Percentiles rank a stretch among this genome's conserved stretches.
Conservation (phyloP, 2,329 filamentous ascomycete genomes). For the Leptographium lundbergii region DNA sequence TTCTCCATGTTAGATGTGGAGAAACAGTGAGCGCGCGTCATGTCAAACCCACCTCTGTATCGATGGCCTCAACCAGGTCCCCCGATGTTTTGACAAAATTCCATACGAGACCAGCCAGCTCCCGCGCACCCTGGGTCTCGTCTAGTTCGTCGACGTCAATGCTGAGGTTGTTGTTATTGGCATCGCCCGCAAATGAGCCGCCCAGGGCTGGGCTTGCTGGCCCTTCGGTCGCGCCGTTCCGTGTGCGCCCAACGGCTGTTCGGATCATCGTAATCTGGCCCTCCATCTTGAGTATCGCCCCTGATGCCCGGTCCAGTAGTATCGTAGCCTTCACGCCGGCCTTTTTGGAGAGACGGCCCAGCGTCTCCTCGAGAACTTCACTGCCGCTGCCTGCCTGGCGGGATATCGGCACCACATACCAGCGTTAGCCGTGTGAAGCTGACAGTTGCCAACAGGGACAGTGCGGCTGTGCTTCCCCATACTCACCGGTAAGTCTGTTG, state of each 20-base stretch:
- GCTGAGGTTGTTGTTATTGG: constrained; percentile 1
- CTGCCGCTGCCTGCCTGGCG: constrained; percentile 28
- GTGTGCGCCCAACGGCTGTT: constrained; percentile 19
- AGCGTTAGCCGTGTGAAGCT: neutral
- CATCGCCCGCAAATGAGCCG: constrained; percentile 31
- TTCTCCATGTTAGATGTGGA: constrained; percentile 17
- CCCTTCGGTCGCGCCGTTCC: neutral
- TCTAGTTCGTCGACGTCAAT: constrained; percentile 7
- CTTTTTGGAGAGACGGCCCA: constrained; percentile 62
- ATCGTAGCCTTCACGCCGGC: constrained; percentile 68
- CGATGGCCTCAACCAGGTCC: constrained; percentile 57
- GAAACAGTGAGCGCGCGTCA: neutral
- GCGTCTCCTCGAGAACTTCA: constrained; percentile 51
- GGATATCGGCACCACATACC: constrained; percentile 13
- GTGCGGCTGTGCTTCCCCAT: neutral
- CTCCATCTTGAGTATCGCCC: constrained; percentile 62
- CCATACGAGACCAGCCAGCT: constrained; percentile 67
- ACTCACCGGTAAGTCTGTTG: constrained; percentile 9
- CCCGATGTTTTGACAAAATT: constrained; percentile 59
- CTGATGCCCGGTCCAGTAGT: constrained; percentile 58
- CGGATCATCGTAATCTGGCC: constrained; percentile 52
- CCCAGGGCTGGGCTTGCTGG: neutral
- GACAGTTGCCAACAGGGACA: neutral
- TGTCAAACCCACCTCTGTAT: constrained; percentile 44
- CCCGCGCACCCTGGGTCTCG: constrained; percentile 42